Evolutionary conservation across 2,329 filamentous ascomycete genomes (phyloP), one percentile per base, ranked within the genome.

Genomic region (Chaetomium strumarium): DNA sequence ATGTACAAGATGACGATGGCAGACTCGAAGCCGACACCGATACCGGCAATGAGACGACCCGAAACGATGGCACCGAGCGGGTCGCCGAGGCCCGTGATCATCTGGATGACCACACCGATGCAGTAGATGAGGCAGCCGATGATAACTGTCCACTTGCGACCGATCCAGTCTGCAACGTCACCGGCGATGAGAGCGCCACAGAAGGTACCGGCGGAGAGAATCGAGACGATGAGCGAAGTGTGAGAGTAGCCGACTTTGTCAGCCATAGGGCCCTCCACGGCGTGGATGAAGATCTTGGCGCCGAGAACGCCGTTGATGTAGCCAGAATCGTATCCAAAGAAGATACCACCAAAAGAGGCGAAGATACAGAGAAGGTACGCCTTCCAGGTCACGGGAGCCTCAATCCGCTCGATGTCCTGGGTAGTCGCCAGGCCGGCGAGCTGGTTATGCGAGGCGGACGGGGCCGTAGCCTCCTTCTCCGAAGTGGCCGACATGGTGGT

Each of bases 1-100:
- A 93, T 92, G 80, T 93, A 91, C 56, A 90, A 76, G 65, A 90
- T 88, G 69, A 90, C 83, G 63, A 90, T 83, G 63, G 87, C 85
- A 9, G 85, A 89, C 61, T 88, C 85, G 67, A 90, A 90, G 65
- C 87, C 88, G 63, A 90, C 86, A 76, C 88, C 88, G 52, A 90
- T 68, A 67, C 88, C 88, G 44, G 86, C 84, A 62, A 92, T 71
- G 53, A 90, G 72, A 77, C 87, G 86, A 67, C 88, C 88, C 53
- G 80, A 78, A 19, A 88, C 84, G 55, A 90, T 81, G 56, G 82
- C 74, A 52, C 75, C 80, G 12, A 86, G 72, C 36, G 76, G 73
- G 49, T 74, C 68, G 49, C 65, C 64, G 17, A 64, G 60, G 51
- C 69, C 71, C 29, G 75, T 76, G 50, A 75, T 64, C 69, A 82